Conservation (phyloP, 2,329 filamentous ascomycete species). For the Paecilomyces fulvus region DNA sequence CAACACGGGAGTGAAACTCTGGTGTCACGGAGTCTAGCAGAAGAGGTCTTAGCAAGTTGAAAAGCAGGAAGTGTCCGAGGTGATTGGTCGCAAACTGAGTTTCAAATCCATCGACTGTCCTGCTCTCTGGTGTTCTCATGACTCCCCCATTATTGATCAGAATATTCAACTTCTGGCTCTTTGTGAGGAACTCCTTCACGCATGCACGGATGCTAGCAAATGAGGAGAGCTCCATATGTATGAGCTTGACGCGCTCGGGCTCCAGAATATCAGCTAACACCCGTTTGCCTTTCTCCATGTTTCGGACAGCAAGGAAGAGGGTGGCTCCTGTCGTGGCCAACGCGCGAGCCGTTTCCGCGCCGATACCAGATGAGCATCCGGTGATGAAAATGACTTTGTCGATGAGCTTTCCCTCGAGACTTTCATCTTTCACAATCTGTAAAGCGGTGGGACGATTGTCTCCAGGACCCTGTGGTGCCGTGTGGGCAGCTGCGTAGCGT, state of each 20-base stretch:
- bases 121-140: conserved; percentile 1
- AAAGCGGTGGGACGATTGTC: conserved; percentile 17
- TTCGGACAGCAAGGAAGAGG: conserved; percentile 37
- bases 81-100: conserved; percentile 28
- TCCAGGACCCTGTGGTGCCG: conserved; percentile 12
- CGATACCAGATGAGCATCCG: conserved; percentile 37
- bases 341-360: conserved; percentile 37
- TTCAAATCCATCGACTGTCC: conserved; percentile 26
- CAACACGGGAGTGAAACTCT: conserved; percentile 37
- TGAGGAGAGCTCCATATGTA: conserved; percentile 23
- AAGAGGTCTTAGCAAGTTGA: conserved; percentile 15
- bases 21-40: conserved; percentile 16
- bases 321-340: conserved; percentile 39
- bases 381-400: conserved; percentile 37
- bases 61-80: conserved; percentile 24
- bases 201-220: conserved; percentile 26
- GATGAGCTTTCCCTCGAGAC: conserved; percentile 7
- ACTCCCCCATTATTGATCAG: conserved; percentile 10
- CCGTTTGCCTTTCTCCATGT: conserved; percentile 28
- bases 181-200: conserved; percentile 22
- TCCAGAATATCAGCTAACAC: conserved; percentile 9
- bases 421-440: conserved; percentile 18
- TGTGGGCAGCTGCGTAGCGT: conserved; percentile 16
- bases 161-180: conserved; percentile 27
- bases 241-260: conserved; percentile 23